phyloP scores from a whole-genome alignment of 192 early-diverging fungal genomes.

The Coemansia sp. region DNA sequence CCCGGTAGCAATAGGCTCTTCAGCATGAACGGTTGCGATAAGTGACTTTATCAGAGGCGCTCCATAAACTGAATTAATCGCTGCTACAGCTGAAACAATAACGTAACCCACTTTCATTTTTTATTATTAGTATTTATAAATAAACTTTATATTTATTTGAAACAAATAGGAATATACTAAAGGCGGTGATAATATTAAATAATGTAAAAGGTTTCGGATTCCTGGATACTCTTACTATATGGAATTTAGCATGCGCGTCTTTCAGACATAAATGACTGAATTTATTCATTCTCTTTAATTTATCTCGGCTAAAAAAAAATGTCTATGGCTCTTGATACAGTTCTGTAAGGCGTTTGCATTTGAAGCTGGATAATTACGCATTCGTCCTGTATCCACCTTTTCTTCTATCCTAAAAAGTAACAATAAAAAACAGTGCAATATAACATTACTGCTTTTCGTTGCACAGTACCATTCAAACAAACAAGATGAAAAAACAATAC shows the following conservation, averaged over 20 bases:
- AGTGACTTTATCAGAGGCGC: constrained; percentile 38
- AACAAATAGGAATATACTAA: background rate
- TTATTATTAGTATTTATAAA: background rate
- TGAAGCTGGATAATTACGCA: too few relatives aligned
- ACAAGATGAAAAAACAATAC: background rate
- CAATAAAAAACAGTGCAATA: too few relatives aligned
- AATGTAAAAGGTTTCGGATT: background rate
- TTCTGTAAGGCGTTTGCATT: too few relatives aligned
- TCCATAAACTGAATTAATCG: background rate
- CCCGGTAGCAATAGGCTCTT: constrained; percentile 21
- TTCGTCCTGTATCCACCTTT: too few relatives aligned
- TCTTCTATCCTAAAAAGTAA: too few relatives aligned
- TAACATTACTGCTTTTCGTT: background rate
- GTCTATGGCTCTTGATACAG: too few relatives aligned
- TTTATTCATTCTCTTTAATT: too few relatives aligned
- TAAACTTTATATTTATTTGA: background rate
- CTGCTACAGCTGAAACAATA: background rate
- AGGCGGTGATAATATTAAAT: background rate
- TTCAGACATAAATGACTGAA: too few relatives aligned
- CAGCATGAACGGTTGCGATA: constrained; percentile 18
- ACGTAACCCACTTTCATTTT: background rate
- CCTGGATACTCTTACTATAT: too few relatives aligned
- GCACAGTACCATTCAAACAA: too few relatives aligned
- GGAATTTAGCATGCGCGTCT: background rate
- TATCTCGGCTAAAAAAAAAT: too few relatives aligned